Percentiles rank a stretch among this genome's conserved stretches.
phyloP scores from a whole-genome alignment of 164 flowering plant genomes.

The Umbilicus rupestris region DNA sequence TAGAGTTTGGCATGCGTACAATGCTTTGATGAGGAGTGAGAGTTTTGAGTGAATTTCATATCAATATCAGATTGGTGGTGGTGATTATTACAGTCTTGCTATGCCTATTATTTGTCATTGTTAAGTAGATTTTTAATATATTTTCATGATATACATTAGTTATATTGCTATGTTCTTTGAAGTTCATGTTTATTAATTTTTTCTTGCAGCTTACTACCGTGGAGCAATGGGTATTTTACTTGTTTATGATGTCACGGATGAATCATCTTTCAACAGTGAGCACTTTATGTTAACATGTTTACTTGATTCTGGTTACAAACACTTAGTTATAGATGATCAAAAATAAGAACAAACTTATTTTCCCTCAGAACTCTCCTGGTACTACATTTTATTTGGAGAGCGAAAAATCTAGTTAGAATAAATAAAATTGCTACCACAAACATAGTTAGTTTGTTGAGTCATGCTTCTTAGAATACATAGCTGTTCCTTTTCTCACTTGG shows the following conservation, averaged over 20 bases:
- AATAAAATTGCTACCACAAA: background rate
- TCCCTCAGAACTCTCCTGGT: background rate
- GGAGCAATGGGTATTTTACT: slow-evolving; percentile 92
- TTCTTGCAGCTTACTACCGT: slow-evolving; percentile 70
- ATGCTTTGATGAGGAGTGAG: too few relatives aligned
- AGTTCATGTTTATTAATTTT: background rate
- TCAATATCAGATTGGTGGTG: too few relatives aligned
- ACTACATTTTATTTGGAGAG: background rate
- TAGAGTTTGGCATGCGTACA: too few relatives aligned
- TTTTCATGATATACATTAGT: background rate
- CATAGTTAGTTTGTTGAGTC: background rate
- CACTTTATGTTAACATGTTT: background rate
- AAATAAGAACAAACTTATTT: background rate
- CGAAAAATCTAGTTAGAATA: background rate
- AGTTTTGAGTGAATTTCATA: too few relatives aligned
- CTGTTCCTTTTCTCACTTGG: background rate
- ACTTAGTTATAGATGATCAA: background rate
- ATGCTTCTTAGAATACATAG: background rate
- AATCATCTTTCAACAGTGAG: slow-evolving; percentile 81
- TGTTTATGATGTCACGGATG: slow-evolving; percentile 82
- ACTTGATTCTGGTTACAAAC: background rate
- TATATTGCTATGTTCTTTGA: background rate
- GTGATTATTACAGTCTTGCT: too few relatives aligned
- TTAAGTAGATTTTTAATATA: too few relatives aligned
- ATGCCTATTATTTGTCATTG: too few relatives aligned